These are phyloP conservation scores for Cryptococcus amylolentus DNA, from an alignment of 1,284 basidiomycete genomes.

Conservation along the genomic window DNA sequence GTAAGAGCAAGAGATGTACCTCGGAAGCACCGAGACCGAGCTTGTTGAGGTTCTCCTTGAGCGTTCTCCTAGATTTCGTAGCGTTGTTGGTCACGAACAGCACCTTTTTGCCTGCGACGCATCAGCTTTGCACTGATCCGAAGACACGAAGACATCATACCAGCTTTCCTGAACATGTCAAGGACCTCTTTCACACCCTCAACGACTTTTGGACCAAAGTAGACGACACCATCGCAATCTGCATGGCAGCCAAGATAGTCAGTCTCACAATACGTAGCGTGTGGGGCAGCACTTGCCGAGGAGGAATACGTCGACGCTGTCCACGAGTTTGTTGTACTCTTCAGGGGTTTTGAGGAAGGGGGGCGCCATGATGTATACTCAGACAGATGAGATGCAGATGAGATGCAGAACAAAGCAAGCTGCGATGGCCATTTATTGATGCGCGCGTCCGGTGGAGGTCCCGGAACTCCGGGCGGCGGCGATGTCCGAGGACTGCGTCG, in stretches of 20 bases:
- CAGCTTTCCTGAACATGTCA: constrained; percentile 56
- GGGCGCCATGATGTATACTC: constrained; percentile 20
- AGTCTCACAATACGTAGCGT: too few relatives aligned
- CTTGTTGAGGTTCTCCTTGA: constrained; percentile 86
- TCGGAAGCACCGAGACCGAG: constrained; percentile 57
- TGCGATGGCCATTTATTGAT: too few relatives aligned
- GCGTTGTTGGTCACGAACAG: constrained; percentile 98
- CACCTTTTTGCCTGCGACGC: constrained; percentile 69
- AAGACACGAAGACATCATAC: constrained; percentile 11
- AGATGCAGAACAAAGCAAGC: background rate
- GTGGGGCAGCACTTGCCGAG: constrained; percentile 50
- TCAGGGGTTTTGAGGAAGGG: constrained; percentile 35
- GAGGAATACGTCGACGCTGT: constrained; percentile 85
- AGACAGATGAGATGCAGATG: background rate
- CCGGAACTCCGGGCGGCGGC: too few relatives aligned
- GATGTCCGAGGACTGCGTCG: too few relatives aligned
- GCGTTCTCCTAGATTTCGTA: constrained; percentile 81
- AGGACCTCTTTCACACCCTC: constrained; percentile 74
- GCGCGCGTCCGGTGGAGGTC: too few relatives aligned
- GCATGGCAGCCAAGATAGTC: too few relatives aligned
- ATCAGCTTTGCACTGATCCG: background rate
- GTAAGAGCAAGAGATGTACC: constrained; percentile 1
- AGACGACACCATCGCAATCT: constrained; percentile 95
- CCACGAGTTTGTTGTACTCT: constrained; percentile 52
- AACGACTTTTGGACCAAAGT: constrained; percentile 79